A percentile compares a stretch with the other conserved stretches of the same genome.
Evolutionary conservation across 1,284 basidiomycete genomes (phyloP).

Genomic region (Irpex rosettiformis): DNA sequence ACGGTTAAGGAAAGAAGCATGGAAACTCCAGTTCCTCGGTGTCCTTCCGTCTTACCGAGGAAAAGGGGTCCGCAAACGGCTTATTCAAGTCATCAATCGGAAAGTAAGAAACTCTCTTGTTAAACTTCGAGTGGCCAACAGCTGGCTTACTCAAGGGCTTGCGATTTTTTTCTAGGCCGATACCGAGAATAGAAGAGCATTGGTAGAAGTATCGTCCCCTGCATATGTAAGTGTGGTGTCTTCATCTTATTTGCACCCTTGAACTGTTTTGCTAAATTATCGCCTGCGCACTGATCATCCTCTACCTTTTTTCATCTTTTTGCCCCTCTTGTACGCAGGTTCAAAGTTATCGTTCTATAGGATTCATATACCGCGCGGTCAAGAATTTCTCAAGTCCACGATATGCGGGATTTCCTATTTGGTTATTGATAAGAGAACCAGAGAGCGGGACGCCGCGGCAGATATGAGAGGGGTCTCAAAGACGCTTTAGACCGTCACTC

Average conservation of each 20-base stretch:
- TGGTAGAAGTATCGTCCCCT: constrained; percentile 24
- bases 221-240: constrained; percentile 15
- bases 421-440: constrained; percentile 25
- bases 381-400: constrained; percentile 25
- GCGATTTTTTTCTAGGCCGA: constrained; percentile 19
- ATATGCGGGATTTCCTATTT: constrained; percentile 26
- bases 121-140: not conserved
- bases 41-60: constrained; percentile 19
- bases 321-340: constrained; percentile 19
- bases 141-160: not conserved
- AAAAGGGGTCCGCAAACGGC: constrained; percentile 19
- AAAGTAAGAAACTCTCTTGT: constrained; percentile 16
- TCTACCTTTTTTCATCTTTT: constrained; percentile 3
- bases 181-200: constrained; percentile 8
- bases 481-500: not conserved
- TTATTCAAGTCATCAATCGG: constrained; percentile 17
- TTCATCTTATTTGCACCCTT: not conserved
- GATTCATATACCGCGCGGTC: constrained; percentile 24
- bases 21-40: constrained; percentile 24
- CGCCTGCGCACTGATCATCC: too few relatives aligned
- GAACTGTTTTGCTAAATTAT: too few relatives aligned
- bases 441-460: not conserved
- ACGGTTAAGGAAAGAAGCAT: constrained; percentile 18
- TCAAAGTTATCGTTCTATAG: constrained; percentile 21
- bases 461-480: not conserved